A percentile compares a stretch with the other conserved stretches of the same genome.
phyloP scores from a whole-genome alignment of 768 basidiomycete genomes.

The Vararia minispora region DNA sequence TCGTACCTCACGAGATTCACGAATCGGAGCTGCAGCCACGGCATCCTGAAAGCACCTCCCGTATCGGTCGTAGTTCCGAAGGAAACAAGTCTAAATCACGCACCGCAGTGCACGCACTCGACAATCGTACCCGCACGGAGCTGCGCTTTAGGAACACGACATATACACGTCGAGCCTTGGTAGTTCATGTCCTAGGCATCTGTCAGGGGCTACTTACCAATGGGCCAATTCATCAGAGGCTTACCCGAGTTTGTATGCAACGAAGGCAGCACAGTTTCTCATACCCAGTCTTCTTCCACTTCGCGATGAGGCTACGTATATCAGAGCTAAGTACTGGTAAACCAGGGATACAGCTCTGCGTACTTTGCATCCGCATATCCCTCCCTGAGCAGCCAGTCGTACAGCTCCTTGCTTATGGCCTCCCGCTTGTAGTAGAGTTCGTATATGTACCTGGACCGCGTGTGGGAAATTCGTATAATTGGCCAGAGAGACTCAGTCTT shows the following conservation, averaged over 20 bases:
- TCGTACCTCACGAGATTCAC: no score
- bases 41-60: constrained; percentile 48
- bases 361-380: constrained; percentile 96
- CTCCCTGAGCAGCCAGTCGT: constrained; percentile 97
- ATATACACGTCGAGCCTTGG: constrained; percentile 96
- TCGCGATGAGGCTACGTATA: constrained; percentile 73
- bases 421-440: constrained; percentile 98
- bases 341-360: constrained; percentile 20
- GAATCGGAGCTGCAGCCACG: constrained; percentile 89
- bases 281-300: constrained; percentile 99
- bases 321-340: not conserved
- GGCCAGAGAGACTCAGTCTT: constrained; percentile 91
- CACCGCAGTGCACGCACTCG: constrained; percentile 96
- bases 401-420: constrained; percentile 84
- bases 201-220: not conserved
- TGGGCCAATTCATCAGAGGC: constrained; percentile 10
- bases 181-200: constrained; percentile 89
- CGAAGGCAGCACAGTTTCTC: constrained; percentile 96
- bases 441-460: constrained; percentile 93
- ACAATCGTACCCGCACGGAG: constrained; percentile 85
- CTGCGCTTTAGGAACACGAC: constrained; percentile 92
- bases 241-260: constrained; percentile 88
- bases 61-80: constrained; percentile 8
- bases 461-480: constrained; percentile 96
- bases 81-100: constrained; percentile 21